These are phyloP conservation scores for Sambucus nigra DNA, from an alignment of 129 eudicot species.

Conservation along the genomic window DNA sequence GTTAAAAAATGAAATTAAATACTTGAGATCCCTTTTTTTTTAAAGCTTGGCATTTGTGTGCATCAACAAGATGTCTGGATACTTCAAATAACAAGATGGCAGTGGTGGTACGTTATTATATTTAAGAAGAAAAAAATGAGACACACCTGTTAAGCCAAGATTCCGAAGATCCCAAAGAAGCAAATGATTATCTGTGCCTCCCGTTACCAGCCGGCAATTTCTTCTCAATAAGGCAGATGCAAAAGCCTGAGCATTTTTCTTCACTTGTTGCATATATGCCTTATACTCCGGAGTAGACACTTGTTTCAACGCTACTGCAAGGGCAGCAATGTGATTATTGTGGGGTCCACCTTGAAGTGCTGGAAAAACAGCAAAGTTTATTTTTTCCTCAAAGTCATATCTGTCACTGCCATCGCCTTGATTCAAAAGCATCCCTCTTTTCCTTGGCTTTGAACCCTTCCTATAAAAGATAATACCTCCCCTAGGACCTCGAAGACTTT, in stretches of 20 bases:
- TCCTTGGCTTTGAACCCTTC: conserved; percentile 79
- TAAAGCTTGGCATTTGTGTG: too few species aligned
- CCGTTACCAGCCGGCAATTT: conserved; percentile 79
- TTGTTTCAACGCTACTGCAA: conserved; percentile 89
- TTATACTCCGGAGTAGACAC: conserved; percentile 78
- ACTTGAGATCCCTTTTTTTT: too few species aligned
- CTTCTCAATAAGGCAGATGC: conserved; percentile 76
- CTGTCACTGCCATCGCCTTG: conserved; percentile 64
- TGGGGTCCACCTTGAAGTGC: conserved; percentile 99
- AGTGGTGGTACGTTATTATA: too few species aligned
- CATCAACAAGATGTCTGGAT: too few species aligned
- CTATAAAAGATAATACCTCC: conserved; percentile 88
- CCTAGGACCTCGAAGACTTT: conserved; percentile 97
- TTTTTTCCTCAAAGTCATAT: conserved; percentile 88
- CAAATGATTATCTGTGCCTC: conserved; percentile 96
- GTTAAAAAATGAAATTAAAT: too few species aligned
- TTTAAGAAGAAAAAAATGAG: background rate
- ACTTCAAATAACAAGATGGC: too few species aligned
- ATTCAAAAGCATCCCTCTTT: conserved; percentile 56
- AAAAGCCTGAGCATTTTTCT: conserved; percentile 92
- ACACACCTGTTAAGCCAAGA: conserved; percentile 71
- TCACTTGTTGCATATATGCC: conserved; percentile 91
- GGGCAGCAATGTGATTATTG: conserved; percentile 95
- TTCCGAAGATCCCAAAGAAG: conserved; percentile 94
- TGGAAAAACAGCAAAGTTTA: conserved; percentile 93